Evolutionary conservation across 78 protist genomes (phyloP).

Genomic region (Planoprotostelium fungivorum): DNA sequence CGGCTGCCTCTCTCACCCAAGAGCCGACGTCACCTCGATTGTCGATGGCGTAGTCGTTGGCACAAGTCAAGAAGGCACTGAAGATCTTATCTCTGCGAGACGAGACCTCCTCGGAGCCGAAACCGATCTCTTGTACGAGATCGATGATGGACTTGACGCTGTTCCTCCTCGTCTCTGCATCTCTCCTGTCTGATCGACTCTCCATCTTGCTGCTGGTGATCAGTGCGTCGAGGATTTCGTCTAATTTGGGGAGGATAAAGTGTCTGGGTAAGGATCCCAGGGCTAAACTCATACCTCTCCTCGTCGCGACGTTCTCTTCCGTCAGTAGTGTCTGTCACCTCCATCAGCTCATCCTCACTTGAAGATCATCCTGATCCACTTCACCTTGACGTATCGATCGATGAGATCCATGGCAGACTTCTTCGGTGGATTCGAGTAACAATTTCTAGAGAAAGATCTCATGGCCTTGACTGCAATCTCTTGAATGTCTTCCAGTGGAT

Average conservation of each 20-base stretch:
- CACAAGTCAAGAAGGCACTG: background rate
- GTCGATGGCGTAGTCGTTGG: conserved; percentile 51
- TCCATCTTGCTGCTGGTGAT: background rate
- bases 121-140: conserved; percentile 7
- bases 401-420: background rate
- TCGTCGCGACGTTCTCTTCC: conserved; percentile 35
- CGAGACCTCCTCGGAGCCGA: background rate
- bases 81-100: background rate
- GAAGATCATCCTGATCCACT: background rate
- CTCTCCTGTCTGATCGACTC: conserved; percentile 21
- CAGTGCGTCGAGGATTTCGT: background rate
- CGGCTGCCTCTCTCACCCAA: conserved; percentile 69
- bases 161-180: conserved; percentile 85
- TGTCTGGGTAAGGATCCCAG: conserved; percentile 46
- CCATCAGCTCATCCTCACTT: background rate
- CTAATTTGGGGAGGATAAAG: background rate
- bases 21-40: conserved; percentile 70
- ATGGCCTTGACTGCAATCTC: conserved; percentile 37
- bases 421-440: conserved; percentile 1
- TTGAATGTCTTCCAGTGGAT: conserved; percentile 57
- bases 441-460: conserved; percentile 24
- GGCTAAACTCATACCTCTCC: conserved; percentile 44
- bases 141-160: conserved; percentile 23
- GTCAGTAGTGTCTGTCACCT: background rate
- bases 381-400: background rate